Conservation (phyloP, 257 asterid species). For the Penstemon eatonii region DNA sequence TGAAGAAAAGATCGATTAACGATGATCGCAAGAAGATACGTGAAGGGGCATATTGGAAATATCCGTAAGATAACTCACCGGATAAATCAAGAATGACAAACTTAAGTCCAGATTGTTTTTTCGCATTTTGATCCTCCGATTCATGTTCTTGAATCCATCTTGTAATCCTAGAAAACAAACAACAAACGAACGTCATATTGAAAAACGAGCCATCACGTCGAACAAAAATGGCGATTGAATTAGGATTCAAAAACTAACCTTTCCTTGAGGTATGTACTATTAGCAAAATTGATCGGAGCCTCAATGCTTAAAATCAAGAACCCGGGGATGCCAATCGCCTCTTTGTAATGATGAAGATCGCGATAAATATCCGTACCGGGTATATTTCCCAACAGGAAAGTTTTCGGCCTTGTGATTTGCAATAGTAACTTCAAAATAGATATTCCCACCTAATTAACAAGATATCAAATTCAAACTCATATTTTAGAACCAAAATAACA, state of each 20-base stretch:
- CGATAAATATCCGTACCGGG: conserved; percentile 77
- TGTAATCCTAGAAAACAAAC: conserved; percentile 46
- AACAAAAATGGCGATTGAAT: background rate
- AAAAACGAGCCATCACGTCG: background rate
- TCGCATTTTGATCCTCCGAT: conserved; percentile 39
- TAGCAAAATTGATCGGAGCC: conserved; percentile 85
- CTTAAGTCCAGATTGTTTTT: conserved; percentile 42
- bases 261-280: conserved; percentile 80
- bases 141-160: conserved; percentile 79
- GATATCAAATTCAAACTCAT: too few species aligned
- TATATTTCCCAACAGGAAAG: conserved; percentile 68
- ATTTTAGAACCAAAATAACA: too few species aligned
- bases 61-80: conserved; percentile 39
- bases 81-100: conserved; percentile 73
- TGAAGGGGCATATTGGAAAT: too few species aligned
- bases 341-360: conserved; percentile 67
- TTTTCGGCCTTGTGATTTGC: conserved; percentile 85
- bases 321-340: conserved; percentile 61
- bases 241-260: conserved; percentile 42
- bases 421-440: conserved; percentile 67
- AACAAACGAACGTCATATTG: background rate
- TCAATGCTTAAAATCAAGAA: conserved; percentile 69
- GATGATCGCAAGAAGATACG: background rate
- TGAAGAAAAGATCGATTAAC: conserved; percentile 29
- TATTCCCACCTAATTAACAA: conserved; percentile 60